Evolutionary conservation across 116 monocot genomes (phyloP), one percentile per base, ranked within the genome.

Genomic region (Iris pallida): DNA sequence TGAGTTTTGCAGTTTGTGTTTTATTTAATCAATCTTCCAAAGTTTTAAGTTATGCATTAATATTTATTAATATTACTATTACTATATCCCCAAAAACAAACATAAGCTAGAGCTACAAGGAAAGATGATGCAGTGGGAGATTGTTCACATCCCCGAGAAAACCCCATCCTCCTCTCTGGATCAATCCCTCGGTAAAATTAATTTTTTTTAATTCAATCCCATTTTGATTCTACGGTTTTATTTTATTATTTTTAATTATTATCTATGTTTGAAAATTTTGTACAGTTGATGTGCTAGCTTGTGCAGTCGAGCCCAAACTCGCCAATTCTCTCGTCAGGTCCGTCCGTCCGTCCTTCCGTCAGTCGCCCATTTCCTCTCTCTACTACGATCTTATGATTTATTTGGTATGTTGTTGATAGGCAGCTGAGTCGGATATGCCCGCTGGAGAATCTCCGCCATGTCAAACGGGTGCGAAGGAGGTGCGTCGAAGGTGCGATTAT

Each of bases 371-470:
- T 0, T 59, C 30, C 10, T 65, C 12, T 49, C 30, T 17, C 11
- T 47, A 45, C 8, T 8, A 16, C 5, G 8, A 9, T 12, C 15
- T 5, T 11, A 40, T 20, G 18, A 49, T 65, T 40, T 12, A 13
- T 12, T 12, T 51, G 1, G 9, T 8, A 18, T 5, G 13, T 20
- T 55, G 55, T 60, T 47, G 14, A 45, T 55, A 88, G 88, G 66
- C 47, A 73, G 46, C 67, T 88, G 49, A 75, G 72, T 68, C 75
- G 73, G 51, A 69, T 81, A 9, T 69, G 70, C 11, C 84, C 88
- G 0, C 64, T 88, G 57, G 88, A 84, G 74, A 75, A 84, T 63
- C 73, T 88, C 8, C 78, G 84, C 0, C 88, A 88, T 51, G 88
- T 84, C 11, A 88, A 79, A 55, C 75, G 88, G 12, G 79, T 88